These are phyloP conservation scores for Solanum pinnatisectum DNA, from an alignment of 257 asterid species.

Conservation along the genomic window DNA sequence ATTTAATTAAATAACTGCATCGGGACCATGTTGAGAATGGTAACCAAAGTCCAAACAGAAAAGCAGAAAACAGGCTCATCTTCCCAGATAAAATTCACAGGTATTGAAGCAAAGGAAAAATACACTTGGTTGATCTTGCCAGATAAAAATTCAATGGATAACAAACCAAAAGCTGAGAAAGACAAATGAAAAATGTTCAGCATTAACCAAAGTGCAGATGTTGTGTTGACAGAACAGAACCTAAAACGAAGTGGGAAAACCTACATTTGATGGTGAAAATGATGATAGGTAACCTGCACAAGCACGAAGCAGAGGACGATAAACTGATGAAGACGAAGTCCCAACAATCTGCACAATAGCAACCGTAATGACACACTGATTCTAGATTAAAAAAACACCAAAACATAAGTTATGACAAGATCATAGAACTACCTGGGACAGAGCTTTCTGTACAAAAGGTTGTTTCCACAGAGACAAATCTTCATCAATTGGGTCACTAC, in stretches of 20 bases:
- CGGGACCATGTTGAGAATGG: neutral
- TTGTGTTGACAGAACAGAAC: neutral
- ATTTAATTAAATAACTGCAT: neutral
- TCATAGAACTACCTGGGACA: conserved; percentile 54
- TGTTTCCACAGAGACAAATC: conserved; percentile 87
- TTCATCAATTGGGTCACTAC: conserved; percentile 63
- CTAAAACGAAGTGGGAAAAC: conserved; percentile 32
- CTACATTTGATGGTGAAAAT: conserved; percentile 82
- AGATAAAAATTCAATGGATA: neutral
- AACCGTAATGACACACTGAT: conserved; percentile 8
- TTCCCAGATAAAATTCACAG: neutral
- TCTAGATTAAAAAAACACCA: neutral
- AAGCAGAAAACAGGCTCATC: neutral
- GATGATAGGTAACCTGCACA: conserved; percentile 92
- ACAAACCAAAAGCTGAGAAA: neutral
- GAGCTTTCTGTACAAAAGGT: conserved; percentile 67
- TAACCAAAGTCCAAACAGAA: neutral
- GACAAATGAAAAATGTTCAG: neutral
- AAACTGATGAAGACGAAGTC: conserved; percentile 59
- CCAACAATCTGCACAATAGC: conserved; percentile 70
- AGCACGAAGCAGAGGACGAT: conserved; percentile 83
- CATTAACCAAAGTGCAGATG: neutral
- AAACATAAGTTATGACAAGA: neutral
- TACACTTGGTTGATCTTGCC: neutral
- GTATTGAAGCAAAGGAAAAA: neutral